Conservation (phyloP, 139 green algal species). For the Deuterostichococcus epilithicus region DNA sequence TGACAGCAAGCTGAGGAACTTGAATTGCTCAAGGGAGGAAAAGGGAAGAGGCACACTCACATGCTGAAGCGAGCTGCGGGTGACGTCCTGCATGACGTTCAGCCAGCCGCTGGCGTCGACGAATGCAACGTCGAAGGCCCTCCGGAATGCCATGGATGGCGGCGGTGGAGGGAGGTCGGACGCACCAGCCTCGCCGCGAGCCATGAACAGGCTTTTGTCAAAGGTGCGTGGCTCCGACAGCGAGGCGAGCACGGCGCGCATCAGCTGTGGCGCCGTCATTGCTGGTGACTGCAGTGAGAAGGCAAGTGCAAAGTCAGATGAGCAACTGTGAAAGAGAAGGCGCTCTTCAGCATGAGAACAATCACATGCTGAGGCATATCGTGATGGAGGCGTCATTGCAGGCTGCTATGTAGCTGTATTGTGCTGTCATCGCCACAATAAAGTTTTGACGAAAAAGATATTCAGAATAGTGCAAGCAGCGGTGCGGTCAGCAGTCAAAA, state of each 20-base stretch:
- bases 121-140: conserved; percentile 41
- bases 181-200: neutral
- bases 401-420: neutral
- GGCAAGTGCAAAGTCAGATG: neutral
- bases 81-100: conserved; percentile 55
- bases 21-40: neutral
- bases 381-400: neutral
- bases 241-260: conserved; percentile 43
- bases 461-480: too few species aligned
- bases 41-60: conserved; percentile 7
- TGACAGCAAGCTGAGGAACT: neutral
- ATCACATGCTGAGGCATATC: neutral
- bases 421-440: neutral
- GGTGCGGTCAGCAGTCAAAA: neutral
- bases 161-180: conserved; percentile 12
- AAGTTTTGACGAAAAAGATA: neutral
- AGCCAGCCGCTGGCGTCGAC: conserved; percentile 59
- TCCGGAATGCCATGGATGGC: conserved; percentile 24
- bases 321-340: too few species aligned
- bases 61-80: conserved; percentile 30
- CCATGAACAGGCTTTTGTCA: conserved; percentile 42
- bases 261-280: conserved; percentile 56
- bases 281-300: conserved; percentile 26
- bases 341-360: too few species aligned
- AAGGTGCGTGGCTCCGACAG: conserved; percentile 40